Percentiles rank a stretch among this genome's conserved stretches.
phyloP scores from a whole-genome alignment of 1,139 yeast genomes.

The Scheffersomyces segobiensis region DNA sequence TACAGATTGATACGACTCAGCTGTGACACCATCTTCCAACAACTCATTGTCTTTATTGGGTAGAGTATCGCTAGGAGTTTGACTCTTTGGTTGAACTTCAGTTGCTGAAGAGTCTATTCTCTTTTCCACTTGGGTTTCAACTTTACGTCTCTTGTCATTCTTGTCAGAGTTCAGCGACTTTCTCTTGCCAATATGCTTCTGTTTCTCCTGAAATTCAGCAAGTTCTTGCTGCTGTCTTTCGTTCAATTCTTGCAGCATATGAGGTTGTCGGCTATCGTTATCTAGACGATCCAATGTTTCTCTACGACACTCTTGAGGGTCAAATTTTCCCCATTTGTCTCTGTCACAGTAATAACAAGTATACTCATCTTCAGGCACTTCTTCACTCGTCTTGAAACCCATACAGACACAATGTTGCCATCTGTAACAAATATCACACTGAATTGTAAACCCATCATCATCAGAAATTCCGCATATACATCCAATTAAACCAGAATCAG shows the following conservation, averaged over 20 bases:
- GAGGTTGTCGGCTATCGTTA: background rate
- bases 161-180: slow-evolving; percentile 30
- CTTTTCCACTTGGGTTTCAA: slow-evolving; percentile 10
- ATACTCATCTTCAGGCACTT: slow-evolving; percentile 79
- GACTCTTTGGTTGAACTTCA: background rate
- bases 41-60: slow-evolving; percentile 43
- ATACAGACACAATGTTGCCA: slow-evolving; percentile 96
- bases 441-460: slow-evolving; percentile 94
- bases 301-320: slow-evolving; percentile 39
- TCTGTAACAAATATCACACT: slow-evolving; percentile 86
- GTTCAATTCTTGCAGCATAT: background rate
- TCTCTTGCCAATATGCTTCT: slow-evolving; percentile 18
- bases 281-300: slow-evolving; percentile 38
- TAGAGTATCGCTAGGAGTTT: slow-evolving; percentile 22
- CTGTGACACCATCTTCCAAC: slow-evolving; percentile 41
- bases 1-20: slow-evolving; percentile 52
- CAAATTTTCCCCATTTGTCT: slow-evolving; percentile 49
- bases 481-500: slow-evolving; percentile 83
- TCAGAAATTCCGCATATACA: slow-evolving; percentile 88
- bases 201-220: slow-evolving; percentile 7
- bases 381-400: slow-evolving; percentile 68
- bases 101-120: slow-evolving; percentile 6
- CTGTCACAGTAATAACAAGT: slow-evolving; percentile 79
- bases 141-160: slow-evolving; percentile 26
- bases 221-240: slow-evolving; percentile 7